Percentiles rank a stretch among this genome's conserved stretches.
Conservation (phyloP, 495 filamentous ascomycete species). For the Neurospora intermedia region DNA sequence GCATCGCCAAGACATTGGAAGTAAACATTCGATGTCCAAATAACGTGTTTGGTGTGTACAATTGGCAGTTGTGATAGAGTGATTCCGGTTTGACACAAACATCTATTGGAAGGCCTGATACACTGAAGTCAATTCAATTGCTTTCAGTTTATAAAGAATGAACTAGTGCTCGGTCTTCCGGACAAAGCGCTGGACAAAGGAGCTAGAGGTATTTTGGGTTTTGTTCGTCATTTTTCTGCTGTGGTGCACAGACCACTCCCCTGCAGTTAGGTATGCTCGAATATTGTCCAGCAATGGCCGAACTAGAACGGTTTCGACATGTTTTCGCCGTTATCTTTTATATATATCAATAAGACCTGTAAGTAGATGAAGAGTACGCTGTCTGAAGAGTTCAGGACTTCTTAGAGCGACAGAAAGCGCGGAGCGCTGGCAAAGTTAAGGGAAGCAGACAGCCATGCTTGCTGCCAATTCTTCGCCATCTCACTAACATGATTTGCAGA, state of each 20-base stretch:
- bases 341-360: fast-evolving
- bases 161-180: too few species aligned
- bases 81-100: too few species aligned
- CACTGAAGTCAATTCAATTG: too few species aligned
- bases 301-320: neutral
- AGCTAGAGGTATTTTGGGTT: too few species aligned
- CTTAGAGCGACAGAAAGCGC: neutral
- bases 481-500: neutral
- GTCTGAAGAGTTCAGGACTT: fast-evolving
- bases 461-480: neutral
- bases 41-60: neutral
- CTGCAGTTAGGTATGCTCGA: too few species aligned
- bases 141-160: too few species aligned
- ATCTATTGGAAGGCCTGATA: too few species aligned
- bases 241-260: too few species aligned
- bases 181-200: too few species aligned
- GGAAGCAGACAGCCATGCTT: neutral
- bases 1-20: neutral
- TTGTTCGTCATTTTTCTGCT: too few species aligned
- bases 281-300: neutral
- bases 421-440: neutral
- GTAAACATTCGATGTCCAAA: neutral
- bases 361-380: neutral
- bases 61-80: too few species aligned
- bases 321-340: neutral